These are phyloP conservation scores for Crataegus laevigata DNA, from an alignment of 306 rosid species.

Conservation along the genomic window DNA sequence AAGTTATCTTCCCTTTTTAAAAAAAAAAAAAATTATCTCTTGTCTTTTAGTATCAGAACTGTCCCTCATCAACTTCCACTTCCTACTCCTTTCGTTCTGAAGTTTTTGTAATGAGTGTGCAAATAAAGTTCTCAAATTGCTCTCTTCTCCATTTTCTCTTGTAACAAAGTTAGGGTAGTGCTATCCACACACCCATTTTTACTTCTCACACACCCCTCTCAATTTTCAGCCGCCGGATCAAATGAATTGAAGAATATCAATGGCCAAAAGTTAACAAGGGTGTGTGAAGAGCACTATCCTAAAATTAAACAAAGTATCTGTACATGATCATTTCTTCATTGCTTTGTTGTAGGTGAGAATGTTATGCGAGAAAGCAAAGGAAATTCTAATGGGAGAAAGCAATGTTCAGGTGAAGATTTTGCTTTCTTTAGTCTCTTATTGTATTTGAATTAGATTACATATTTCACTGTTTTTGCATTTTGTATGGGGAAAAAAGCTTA, in stretches of 20 bases:
- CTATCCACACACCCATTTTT: too few relatives aligned
- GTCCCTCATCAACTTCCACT: not conserved
- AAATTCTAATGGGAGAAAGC: constrained; percentile 90
- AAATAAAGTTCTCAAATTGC: not conserved
- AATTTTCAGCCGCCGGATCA: too few relatives aligned
- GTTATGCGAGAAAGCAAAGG: constrained; percentile 91
- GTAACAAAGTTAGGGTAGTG: not conserved
- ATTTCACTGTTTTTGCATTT: not conserved
- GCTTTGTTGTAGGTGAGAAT: constrained; percentile 57
- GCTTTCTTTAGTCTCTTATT: not conserved
- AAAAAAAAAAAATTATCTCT: not conserved
- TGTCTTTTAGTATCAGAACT: not conserved
- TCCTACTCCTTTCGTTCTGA: not conserved
- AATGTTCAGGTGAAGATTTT: constrained; percentile 79
- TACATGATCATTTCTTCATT: constrained; percentile 15
- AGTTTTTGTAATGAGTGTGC: not conserved
- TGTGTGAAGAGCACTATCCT: too few relatives aligned
- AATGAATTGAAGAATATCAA: too few relatives aligned
- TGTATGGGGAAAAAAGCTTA: not conserved
- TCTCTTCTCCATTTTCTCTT: not conserved
- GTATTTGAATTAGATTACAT: not conserved
- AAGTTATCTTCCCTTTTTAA: not conserved
- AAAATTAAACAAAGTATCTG: not conserved
- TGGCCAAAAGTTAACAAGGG: too few relatives aligned
- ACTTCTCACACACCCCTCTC: too few relatives aligned